Base-by-base conservation (phyloP, 805 yeast species). In the Kodamaea restingae region DNA sequence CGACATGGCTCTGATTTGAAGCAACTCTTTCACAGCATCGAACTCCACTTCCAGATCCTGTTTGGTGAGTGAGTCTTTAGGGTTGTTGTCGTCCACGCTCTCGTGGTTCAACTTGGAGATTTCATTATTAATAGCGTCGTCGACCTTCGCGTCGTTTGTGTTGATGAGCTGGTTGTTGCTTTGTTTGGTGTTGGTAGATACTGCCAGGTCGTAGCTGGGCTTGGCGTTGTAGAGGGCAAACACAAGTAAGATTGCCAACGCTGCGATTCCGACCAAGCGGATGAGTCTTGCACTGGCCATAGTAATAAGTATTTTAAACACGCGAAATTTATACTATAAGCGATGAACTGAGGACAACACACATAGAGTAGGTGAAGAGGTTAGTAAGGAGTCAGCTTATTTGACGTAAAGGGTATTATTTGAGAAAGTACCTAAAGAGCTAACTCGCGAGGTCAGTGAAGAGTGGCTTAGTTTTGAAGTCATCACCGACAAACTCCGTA, bases 1-100 rank as follows among this genome's bases (percentile, higher is more conserved):
- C 1, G 86, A 69, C 32, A 78, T 47, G 6, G 71, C 48, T 38
- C 88, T 54, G 24, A 85, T 83, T 38, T 70, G 71, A 30, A 72
- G 60, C 44, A 79, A 77, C 39, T 58, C 73, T 35, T 58, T 52
- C 11, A 57, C 65, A 2, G 71, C 63, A 49, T 67, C 70, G 39
- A 57, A 67, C 15, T 31, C 37, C 18, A 41, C 46, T 15, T 44
- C 46, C 9, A 21, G 32, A 15, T 30, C 35, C 26, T 37, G 32
- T 35, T 38, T 39, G 15, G 43, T 38, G 28, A 47, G 38, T 9
- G 39, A 41, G 20, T 39, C 50, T 18, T 42, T 35, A 21, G 38
- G 32, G 25, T 32, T 31, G 30, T 32, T 18, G 35, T 14, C 39
- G 12, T 38, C 42, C 25, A 26, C 26, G 9, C 10, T 32, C 15